These are phyloP conservation scores for Aureobasidium sp. DNA, from an alignment of 2,329 filamentous ascomycete species.

Conservation along the genomic window DNA sequence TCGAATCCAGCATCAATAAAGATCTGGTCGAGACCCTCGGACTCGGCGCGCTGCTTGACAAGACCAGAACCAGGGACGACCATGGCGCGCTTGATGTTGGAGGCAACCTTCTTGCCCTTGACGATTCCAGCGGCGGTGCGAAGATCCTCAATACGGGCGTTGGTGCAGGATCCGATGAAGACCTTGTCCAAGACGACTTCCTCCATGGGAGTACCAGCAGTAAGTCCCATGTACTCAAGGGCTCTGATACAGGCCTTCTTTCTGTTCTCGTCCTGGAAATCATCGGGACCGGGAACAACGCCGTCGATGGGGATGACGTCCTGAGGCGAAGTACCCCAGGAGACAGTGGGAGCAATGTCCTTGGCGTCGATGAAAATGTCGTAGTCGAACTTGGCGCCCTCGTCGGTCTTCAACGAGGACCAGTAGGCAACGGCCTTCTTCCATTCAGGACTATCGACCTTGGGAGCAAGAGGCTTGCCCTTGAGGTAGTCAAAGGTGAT, in stretches of 20 bases:
- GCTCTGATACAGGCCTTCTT: slow-evolving; percentile 73
- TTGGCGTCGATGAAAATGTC: slow-evolving; percentile 86
- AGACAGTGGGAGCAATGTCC: slow-evolving; percentile 88
- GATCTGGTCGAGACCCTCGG: slow-evolving; percentile 87
- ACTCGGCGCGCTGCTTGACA: slow-evolving; percentile 85
- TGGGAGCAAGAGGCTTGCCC: slow-evolving; percentile 80
- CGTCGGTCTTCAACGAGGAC: slow-evolving; percentile 76
- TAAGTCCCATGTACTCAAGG: slow-evolving; percentile 94
- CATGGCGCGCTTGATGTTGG: slow-evolving; percentile 90
- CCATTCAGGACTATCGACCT: slow-evolving; percentile 79
- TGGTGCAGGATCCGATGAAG: slow-evolving; percentile 97
- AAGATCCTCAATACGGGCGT: slow-evolving; percentile 92
- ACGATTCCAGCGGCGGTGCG: slow-evolving; percentile 80
- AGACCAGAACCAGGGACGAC: slow-evolving; percentile 93
- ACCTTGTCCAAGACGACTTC: slow-evolving; percentile 92
- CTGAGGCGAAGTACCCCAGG: slow-evolving; percentile 95
- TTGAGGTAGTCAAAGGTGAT: slow-evolving; percentile 93
- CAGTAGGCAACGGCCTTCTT: slow-evolving; percentile 82
- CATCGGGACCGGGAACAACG: slow-evolving; percentile 81
- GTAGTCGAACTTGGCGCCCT: slow-evolving; percentile 81
- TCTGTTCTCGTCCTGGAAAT: slow-evolving; percentile 72
- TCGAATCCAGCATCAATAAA: slow-evolving; percentile 91
- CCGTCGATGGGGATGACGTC: slow-evolving; percentile 94
- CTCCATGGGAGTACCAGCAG: slow-evolving; percentile 78
- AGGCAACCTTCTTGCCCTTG: slow-evolving; percentile 76